phyloP scores from a whole-genome alignment of 2,329 filamentous ascomycete genomes.

The Amesomyces nigricolor region DNA sequence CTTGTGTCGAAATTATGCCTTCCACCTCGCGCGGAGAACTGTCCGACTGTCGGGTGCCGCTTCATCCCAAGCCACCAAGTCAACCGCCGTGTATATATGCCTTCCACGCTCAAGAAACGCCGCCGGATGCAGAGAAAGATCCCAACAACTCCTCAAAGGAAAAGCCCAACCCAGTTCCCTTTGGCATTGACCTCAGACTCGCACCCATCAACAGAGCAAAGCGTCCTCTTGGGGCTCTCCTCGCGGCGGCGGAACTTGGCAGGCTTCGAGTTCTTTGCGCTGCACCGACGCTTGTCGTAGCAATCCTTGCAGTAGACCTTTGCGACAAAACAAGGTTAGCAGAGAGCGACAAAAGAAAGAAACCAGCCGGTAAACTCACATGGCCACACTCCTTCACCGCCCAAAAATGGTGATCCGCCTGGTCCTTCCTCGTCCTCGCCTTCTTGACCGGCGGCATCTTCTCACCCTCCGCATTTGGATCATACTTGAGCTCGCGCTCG shows the following conservation, averaged over 20 bases:
- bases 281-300: constrained; percentile 50
- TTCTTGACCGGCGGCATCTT: constrained; percentile 32
- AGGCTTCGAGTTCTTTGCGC: constrained; percentile 29
- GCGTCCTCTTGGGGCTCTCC: constrained; percentile 33
- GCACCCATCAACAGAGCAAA: constrained; percentile 55
- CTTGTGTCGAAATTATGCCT: no score
- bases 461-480: constrained; percentile 42
- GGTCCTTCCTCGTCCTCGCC: constrained; percentile 43
- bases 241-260: constrained; percentile 35
- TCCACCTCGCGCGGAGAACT: no score
- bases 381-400: constrained; percentile 87
- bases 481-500: constrained; percentile 73
- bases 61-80: no score
- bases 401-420: constrained; percentile 82
- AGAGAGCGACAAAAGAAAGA: not conserved
- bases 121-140: no score
- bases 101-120: no score
- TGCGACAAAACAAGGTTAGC: not conserved
- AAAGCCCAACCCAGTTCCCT: constrained; percentile 57
- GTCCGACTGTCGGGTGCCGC: no score
- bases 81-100: no score
- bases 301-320: constrained; percentile 62
- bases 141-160: constrained; percentile 35
- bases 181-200: constrained; percentile 48
- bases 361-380: constrained; percentile 46